phyloP scores from a whole-genome alignment of 1,284 basidiomycete genomes.

The Papiliotrema laurentii region DNA sequence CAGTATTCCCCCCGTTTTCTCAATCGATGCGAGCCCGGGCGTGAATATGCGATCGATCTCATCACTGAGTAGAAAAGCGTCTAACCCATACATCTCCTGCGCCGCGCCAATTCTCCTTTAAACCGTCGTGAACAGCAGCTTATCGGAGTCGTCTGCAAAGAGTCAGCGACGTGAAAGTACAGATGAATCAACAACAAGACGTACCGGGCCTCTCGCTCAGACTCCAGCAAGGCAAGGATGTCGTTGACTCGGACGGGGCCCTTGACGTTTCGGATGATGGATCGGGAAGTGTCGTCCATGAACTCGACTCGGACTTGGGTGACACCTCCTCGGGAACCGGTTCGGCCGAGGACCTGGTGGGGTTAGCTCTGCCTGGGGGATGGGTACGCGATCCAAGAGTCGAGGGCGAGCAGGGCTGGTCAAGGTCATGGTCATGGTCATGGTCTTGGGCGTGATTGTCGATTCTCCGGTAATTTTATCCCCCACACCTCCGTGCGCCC shows the following conservation, averaged over 20 bases:
- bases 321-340: constrained; percentile 98
- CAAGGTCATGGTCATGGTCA: too few species aligned
- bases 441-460: too few species aligned
- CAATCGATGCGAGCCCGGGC: too few species aligned
- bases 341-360: constrained; percentile 90
- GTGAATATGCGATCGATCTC: too few species aligned
- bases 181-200: constrained; percentile 45
- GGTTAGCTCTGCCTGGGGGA: neutral
- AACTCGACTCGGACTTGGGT: constrained; percentile 99
- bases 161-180: neutral
- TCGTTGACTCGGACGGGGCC: constrained; percentile 95
- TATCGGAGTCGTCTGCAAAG: neutral
- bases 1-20: too few species aligned
- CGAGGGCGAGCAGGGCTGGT: too few species aligned
- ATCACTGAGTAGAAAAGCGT: too few species aligned
- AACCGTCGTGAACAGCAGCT: neutral
- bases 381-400: too few species aligned
- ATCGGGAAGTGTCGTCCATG: constrained; percentile 93
- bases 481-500: too few species aligned
- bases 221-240: constrained; percentile 95
- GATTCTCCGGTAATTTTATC: too few species aligned
- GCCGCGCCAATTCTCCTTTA: neutral
- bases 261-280: constrained; percentile 99
- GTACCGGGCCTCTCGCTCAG: constrained; percentile 98
- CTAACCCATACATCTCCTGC: neutral